Base-by-base conservation (phyloP, 805 yeast genomes). In the Candida caryicola region DNA sequence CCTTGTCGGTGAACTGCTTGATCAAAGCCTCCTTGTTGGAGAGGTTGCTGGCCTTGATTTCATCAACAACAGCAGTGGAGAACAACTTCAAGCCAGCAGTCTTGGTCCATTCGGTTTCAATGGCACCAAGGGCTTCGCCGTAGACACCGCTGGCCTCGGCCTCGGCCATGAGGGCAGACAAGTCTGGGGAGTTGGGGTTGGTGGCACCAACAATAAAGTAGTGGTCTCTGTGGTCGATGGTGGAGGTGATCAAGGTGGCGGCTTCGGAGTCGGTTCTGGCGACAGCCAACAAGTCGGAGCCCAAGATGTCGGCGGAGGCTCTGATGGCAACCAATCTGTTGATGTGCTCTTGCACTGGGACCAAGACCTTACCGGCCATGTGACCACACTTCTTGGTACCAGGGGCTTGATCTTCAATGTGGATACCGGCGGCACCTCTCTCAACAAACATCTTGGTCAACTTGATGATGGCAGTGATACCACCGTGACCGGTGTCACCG, bases 401-500 rank as follows among this genome's bases (percentile, higher is more conserved):
- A 39, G 98, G 96, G 39, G 97, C 96, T 76, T 91, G 98, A 69
- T 91, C 98, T 72, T 91, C 99, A 62, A 91, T 89, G 64, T 91
- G 99, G 56, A 91, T 89, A 60, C 98, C 98, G 43, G 98, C 97
- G 40, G 98, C 99, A 66, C 98, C 98, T 57, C 95, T 81, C 73
- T 91, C 98, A 54, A 91, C 86, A 61, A 91, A 91, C 81, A 91
- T 75, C 73, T 91, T 91, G 56, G 96, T 89, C 63, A 91, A 79
- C 71, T 91, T 91, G 71, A 89, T 84, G 51, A 88, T 88, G 40
- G 98, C 98, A 43, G 98, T 90, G 54, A 89, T 76, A 62, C 99
- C 98, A 69, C 99, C 99, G 64, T 91, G 98, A 52, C 99, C 99
- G 41, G 98, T 93, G 69, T 91, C 99, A 51, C 91, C 99, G 63